Base-by-base conservation (phyloP, 1,284 basidiomycete species). In the Amylostereum chailletii region DNA sequence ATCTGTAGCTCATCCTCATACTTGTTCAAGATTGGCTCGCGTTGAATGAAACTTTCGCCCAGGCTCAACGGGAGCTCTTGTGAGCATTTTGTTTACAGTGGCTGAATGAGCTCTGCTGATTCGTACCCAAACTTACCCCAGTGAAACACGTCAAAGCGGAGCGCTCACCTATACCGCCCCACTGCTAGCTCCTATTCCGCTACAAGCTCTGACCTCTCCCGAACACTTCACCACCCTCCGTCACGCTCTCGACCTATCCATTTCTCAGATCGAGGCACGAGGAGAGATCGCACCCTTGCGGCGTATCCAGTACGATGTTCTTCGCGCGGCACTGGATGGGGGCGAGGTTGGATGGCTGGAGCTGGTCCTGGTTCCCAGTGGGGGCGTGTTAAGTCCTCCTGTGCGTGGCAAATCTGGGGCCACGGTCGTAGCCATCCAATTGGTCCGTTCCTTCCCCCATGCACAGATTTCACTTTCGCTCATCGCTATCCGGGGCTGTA, bases 311-410 rank as follows among this genome's bases (percentile, higher is more conserved):
- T 55, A 54, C 39, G 26, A 47, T n/a, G 40, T 52, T 11, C 50
- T 54, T 30, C 52, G 50, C 36, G 38, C 38, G 4, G 34, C 51
- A 3, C 49, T 54, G 7, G 53, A 55, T 10, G 37, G 29, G 5
- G 54, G 54, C 8, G 43, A 54, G 36, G 53, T 48, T 39, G 54
- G 54, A 32, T 54, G 54, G 53, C 27, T 54, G 27, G 53, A 54
- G 31, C 40, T 51, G 6, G 47, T 51, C 34, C 45, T 51, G 32
- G 53, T 54, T 26, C 54, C 54, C n/a, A 49, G 50, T 37, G 54
- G 54, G 2, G 53, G 50, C 11, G 47, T 55, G 10, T 29, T 50
- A 3, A 47, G 54, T 29, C n/a, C 50, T 4, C 42, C 53, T 29
- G 39, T 9, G 37, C 38, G 37, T 10, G 50, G 53, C 10, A 36